Evolutionary conservation across 1,284 basidiomycete species (phyloP).

Genomic region (Omphalotus olearius): DNA sequence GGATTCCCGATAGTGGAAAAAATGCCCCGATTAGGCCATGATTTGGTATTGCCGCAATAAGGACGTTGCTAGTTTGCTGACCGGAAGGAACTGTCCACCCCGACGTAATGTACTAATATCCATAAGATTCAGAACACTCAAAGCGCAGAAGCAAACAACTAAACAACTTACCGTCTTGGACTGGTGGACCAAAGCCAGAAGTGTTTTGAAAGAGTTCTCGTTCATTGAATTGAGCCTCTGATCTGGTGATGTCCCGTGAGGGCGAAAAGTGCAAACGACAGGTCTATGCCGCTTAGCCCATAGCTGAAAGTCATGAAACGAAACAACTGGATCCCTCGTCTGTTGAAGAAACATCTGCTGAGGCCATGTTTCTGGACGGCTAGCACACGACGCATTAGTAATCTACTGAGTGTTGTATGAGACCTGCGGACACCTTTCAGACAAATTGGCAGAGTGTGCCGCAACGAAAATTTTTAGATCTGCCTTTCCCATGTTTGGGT

Average conservation of each 20-base stretch:
- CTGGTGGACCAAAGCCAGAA: slow-evolving; percentile 37
- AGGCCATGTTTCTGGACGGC: slow-evolving; percentile 55
- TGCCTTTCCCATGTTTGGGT: slow-evolving; percentile 2
- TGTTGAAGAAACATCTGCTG: slow-evolving; percentile 36
- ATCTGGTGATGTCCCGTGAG: slow-evolving; percentile 24
- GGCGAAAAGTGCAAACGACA: slow-evolving; percentile 32
- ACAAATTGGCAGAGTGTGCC: neutral
- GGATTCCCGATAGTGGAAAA: slow-evolving; percentile 54
- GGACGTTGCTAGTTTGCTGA: slow-evolving; percentile 38
- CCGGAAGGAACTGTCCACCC: slow-evolving; percentile 49
- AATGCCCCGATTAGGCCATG: slow-evolving; percentile 41
- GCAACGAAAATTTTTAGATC: slow-evolving; percentile 24
- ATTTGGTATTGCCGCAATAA: slow-evolving; percentile 43
- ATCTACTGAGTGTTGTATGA: neutral
- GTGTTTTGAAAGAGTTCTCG: slow-evolving; percentile 32
- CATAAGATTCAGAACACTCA: neutral
- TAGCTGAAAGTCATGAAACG: slow-evolving; percentile 33
- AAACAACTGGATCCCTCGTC: slow-evolving; percentile 37
- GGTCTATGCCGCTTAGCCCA: slow-evolving; percentile 45
- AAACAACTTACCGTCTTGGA: slow-evolving; percentile 39
- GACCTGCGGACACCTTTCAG: neutral
- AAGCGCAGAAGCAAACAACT: neutral
- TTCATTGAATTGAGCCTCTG: slow-evolving; percentile 24
- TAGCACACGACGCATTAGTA: slow-evolving; percentile 22
- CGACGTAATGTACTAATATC: slow-evolving; percentile 47